Evolutionary conservation across 805 yeast species (phyloP).

Genomic region (Saccharomycopsis sp.): DNA sequence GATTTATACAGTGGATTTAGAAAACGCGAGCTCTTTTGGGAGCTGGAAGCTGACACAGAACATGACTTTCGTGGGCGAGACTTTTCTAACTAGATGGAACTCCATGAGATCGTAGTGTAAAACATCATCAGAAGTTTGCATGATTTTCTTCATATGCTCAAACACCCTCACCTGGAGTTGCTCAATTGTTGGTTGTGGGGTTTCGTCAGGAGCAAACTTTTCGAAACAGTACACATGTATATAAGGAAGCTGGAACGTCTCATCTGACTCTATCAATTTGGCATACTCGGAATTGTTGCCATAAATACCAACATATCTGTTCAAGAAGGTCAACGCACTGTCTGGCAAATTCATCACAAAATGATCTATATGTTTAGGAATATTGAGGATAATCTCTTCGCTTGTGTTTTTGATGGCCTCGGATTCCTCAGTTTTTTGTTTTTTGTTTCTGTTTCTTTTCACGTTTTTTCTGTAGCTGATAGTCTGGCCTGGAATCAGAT

Average conservation of each 20-base stretch:
- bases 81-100: slow-evolving; percentile 86
- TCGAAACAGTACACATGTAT: slow-evolving; percentile 91
- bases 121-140: slow-evolving; percentile 40
- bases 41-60: slow-evolving; percentile 75
- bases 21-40: slow-evolving; percentile 61
- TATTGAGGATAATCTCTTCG: slow-evolving; percentile 25
- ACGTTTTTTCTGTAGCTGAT: slow-evolving; percentile 32
- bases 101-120: slow-evolving; percentile 40
- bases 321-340: slow-evolving; percentile 76
- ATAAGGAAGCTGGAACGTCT: slow-evolving; percentile 53
- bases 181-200: slow-evolving; percentile 59
- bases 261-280: slow-evolving; percentile 29
- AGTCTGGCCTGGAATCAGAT: slow-evolving; percentile 29
- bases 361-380: slow-evolving; percentile 57
- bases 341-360: slow-evolving; percentile 97
- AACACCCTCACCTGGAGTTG: slow-evolving; percentile 64
- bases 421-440: slow-evolving; percentile 3
- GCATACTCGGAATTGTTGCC: slow-evolving; percentile 30
- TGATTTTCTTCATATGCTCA: slow-evolving; percentile 39
- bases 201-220: slow-evolving; percentile 68
- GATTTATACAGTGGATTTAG: slow-evolving; percentile 12
- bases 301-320: slow-evolving; percentile 72
- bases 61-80: slow-evolving; percentile 97
- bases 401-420: slow-evolving; percentile 28
- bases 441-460: slow-evolving; percentile 18